Evolutionary conservation across 805 yeast genomes (phyloP).

Genomic region (Yarrowia sp.): DNA sequence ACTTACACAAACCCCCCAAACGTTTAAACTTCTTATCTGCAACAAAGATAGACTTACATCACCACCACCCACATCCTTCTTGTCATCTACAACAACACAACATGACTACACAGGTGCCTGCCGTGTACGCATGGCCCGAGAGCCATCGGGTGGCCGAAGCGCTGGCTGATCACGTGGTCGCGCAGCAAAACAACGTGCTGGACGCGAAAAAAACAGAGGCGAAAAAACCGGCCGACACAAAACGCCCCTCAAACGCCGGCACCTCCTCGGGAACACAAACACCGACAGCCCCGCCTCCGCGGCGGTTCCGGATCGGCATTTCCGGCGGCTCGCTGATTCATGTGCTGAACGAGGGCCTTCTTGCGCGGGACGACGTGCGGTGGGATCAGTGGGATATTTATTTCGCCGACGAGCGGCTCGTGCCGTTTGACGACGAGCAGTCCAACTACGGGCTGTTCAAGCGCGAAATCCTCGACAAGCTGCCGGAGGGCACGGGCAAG

Average conservation of each 20-base stretch:
- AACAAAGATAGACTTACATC: slow-evolving; percentile 12
- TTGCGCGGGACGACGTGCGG: slow-evolving; percentile 69
- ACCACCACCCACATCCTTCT: neutral
- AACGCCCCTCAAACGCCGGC: slow-evolving; percentile 10
- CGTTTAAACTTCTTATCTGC: slow-evolving; percentile 19
- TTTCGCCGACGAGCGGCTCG: slow-evolving; percentile 94
- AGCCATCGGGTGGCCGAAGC: slow-evolving; percentile 91
- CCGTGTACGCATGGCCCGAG: slow-evolving; percentile 88
- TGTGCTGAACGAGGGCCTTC: slow-evolving; percentile 81
- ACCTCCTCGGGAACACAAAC: neutral
- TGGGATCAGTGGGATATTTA: slow-evolving; percentile 96
- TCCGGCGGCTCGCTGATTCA: slow-evolving; percentile 91
- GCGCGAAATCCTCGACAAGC: slow-evolving; percentile 70
- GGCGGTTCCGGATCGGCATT: slow-evolving; percentile 83
- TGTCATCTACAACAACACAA: neutral
- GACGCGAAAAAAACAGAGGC: slow-evolving; percentile 34
- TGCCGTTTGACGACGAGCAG: slow-evolving; percentile 77
- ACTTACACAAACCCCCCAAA: no score
- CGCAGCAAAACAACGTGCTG: slow-evolving; percentile 77
- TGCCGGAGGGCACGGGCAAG: slow-evolving; percentile 48
- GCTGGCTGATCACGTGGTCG: slow-evolving; percentile 89
- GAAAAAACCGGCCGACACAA: neutral
- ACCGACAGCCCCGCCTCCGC: slow-evolving; percentile 45
- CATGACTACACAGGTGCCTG: slow-evolving; percentile 93
- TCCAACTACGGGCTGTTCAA: slow-evolving; percentile 90